A percentile compares a stretch with the other conserved stretches of the same genome.
Evolutionary conservation across 331 rosid species (phyloP).

Genomic region (Cydonia oblonga): DNA sequence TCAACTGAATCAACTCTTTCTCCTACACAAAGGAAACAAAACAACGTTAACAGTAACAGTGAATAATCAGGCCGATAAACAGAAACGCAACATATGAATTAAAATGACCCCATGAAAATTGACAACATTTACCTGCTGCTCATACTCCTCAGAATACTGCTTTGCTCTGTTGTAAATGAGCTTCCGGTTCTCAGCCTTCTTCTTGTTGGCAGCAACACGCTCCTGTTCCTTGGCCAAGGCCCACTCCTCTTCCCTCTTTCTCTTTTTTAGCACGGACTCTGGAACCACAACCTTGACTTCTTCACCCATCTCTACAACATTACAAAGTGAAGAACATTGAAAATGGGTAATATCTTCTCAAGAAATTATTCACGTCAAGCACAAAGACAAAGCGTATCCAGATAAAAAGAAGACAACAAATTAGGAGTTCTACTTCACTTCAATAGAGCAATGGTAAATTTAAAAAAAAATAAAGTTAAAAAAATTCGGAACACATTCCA

Average conservation of each 20-base stretch:
- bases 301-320: conserved; percentile 45
- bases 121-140: conserved; percentile 31
- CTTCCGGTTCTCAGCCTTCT: conserved; percentile 52
- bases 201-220: conserved; percentile 44
- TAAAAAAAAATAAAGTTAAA: too few species aligned
- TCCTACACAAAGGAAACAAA: conserved; percentile 24
- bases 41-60: background rate
- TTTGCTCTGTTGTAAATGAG: conserved; percentile 60
- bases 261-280: conserved; percentile 71
- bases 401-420: background rate
- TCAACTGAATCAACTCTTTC: conserved; percentile 49
- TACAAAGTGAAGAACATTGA: background rate
- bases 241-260: conserved; percentile 75
- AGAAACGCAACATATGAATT: background rate
- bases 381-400: background rate
- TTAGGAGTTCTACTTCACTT: background rate
- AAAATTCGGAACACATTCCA: background rate
- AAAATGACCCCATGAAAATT: background rate
- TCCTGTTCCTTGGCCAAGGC: conserved; percentile 44
- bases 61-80: background rate
- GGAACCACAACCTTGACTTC: conserved; percentile 56
- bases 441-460: background rate
- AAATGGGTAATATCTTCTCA: too few species aligned
- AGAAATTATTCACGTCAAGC: background rate
- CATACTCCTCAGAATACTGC: conserved; percentile 50